Conservation (phyloP, 768 basidiomycete genomes). For the Nevesoporus exiguus region DNA sequence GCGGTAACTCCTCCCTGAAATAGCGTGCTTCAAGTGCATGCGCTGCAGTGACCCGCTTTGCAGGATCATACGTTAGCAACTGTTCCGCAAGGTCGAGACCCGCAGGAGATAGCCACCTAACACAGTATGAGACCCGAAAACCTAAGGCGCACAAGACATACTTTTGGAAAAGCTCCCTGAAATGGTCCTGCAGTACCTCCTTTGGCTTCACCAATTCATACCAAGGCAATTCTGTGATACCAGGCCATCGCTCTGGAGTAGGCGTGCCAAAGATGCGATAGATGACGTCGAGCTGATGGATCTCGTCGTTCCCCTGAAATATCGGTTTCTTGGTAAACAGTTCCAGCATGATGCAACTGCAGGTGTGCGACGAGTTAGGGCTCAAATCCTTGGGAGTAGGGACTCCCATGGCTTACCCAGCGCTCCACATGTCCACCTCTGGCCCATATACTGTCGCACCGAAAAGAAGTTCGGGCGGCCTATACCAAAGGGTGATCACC, state of each 20-base stretch:
- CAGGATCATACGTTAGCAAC: slow-evolving; percentile 79
- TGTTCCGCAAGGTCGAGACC: slow-evolving; percentile 85
- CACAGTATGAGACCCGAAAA: not conserved
- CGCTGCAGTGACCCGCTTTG: slow-evolving; percentile 66
- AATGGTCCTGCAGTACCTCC: slow-evolving; percentile 66
- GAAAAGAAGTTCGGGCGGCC: slow-evolving; percentile 91
- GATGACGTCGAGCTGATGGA: slow-evolving; percentile 92
- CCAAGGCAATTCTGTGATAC: slow-evolving; percentile 85
- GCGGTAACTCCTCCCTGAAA: slow-evolving; percentile 78
- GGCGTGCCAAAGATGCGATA: slow-evolving; percentile 92
- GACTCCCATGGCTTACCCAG: slow-evolving; percentile 57
- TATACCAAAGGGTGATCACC: slow-evolving; percentile 98
- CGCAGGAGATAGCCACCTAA: slow-evolving; percentile 82
- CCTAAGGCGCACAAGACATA: slow-evolving; percentile 32
- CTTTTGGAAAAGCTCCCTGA: slow-evolving; percentile 86
- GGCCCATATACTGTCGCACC: slow-evolving; percentile 96
- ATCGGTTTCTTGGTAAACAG: slow-evolving; percentile 92
- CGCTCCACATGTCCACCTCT: slow-evolving; percentile 99
- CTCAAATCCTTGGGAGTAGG: not conserved
- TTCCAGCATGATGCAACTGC: slow-evolving; percentile 97
- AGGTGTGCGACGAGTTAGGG: not conserved
- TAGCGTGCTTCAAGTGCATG: slow-evolving; percentile 83
- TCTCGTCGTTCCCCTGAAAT: slow-evolving; percentile 98
- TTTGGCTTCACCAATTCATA: slow-evolving; percentile 96
- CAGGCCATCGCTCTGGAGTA: slow-evolving; percentile 76